Conservation (phyloP, 495 filamentous ascomycete genomes). For the Letharia lupina region DNA sequence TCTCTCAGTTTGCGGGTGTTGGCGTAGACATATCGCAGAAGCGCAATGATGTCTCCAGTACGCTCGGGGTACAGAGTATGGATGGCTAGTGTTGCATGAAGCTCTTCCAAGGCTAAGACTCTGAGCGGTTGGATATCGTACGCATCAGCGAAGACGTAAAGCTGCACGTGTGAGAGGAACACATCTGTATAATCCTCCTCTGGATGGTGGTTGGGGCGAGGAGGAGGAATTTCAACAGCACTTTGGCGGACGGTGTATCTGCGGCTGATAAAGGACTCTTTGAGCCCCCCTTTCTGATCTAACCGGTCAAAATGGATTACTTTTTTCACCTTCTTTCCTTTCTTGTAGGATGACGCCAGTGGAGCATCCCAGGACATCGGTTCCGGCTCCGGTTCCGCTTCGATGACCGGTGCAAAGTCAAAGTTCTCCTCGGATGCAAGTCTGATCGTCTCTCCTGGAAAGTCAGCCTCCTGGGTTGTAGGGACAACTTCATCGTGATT, state of each 20-base stretch:
- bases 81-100: conserved; percentile 27
- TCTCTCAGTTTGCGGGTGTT: conserved; percentile 16
- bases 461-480: background rate
- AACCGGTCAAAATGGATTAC: no score
- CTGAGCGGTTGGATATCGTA: conserved; percentile 30
- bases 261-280: conserved; percentile 13
- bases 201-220: conserved; percentile 8
- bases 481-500: background rate
- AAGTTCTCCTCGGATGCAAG: no score
- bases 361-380: no score
- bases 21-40: conserved; percentile 31
- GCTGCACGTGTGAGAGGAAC: conserved; percentile 31
- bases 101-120: conserved; percentile 28
- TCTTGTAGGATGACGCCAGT: background rate
- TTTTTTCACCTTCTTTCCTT: background rate
- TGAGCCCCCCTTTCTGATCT: background rate
- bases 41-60: conserved; percentile 27
- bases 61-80: conserved; percentile 28
- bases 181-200: conserved; percentile 33
- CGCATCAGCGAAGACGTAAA: conserved; percentile 34
- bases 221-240: background rate
- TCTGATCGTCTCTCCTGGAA: no score
- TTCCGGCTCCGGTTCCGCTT: no score
- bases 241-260: background rate
- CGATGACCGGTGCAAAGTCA: no score